Base-by-base conservation (phyloP, 2,329 filamentous ascomycete species). In the Trichoderma cornu-damae region DNA sequence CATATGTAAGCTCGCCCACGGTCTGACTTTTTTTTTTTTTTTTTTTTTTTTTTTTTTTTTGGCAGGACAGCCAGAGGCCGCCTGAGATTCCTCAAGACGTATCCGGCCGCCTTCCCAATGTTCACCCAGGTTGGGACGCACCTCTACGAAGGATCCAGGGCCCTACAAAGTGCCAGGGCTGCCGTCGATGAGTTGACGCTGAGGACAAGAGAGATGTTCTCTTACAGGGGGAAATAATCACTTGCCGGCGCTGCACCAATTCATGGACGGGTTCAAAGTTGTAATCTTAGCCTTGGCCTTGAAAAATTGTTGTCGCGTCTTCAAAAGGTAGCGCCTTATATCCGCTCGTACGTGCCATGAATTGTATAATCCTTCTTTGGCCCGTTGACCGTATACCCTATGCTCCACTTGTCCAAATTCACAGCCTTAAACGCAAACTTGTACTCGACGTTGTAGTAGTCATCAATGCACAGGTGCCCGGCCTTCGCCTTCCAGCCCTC, bases 341-440 rank as follows among this genome's bases (percentile, higher is more conserved):
- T 53, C 54, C 81, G 70, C 42, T 63, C 77, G 66, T 85, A 86
- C 1, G 67, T 68, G 1, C 81, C 82, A 7, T 72, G 69, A 53
- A 86, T 84, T 0, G 73, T 81, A 66, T 91, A 91, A 65, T 90
- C 84, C 72, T 91, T 91, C 68, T 83, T 83, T 2, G 87, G 88
- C 0, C 88, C 88, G 24, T 79, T 82, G 1, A 90, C 88, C 1
- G 76, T 77, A 64, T 90, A 89, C 52, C 75, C 79, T 43, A 88
- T 75, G 28, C 70, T 78, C 81, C 86, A 89, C 24, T 76, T 70
- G 52, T 68, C 67, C 62, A 90, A 64, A 42, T 79, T 79, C 1
- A 85, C 75, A 11, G 80, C 82, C 47, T 76, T 68, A 63, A 85
- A 87, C 7, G 69, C 70, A 69, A 92, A 92, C 60, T 83, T 78